Evolutionary conservation across 129 eudicot genomes (phyloP).

Genomic region (Calendula officinalis): DNA sequence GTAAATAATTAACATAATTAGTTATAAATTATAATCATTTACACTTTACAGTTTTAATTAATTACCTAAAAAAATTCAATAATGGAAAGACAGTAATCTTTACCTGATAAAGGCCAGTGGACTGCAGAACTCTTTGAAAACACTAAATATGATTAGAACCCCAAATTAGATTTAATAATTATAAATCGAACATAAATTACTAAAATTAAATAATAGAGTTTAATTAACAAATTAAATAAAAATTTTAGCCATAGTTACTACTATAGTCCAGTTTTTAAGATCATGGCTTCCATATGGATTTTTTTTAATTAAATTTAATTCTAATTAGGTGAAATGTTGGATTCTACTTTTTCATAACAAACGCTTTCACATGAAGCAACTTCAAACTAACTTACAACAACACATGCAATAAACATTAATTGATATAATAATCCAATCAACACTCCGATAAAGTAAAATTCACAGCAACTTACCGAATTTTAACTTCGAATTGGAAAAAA

Average conservation of each 20-base stretch:
- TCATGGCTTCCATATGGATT: too few species aligned
- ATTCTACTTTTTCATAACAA: conserved; percentile 24
- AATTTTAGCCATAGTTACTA: too few species aligned
- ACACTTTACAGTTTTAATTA: conserved; percentile 1
- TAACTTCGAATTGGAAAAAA: neutral
- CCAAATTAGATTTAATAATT: conserved; percentile 26
- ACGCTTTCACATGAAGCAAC: conserved; percentile 30
- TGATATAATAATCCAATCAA: neutral
- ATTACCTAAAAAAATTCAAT: neutral
- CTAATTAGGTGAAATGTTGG: conserved; percentile 30
- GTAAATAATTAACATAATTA: conserved; percentile 21
- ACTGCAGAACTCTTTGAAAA: conserved; percentile 39
- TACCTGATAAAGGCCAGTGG: conserved; percentile 54
- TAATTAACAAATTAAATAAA: too few species aligned
- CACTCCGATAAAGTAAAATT: conserved; percentile 7
- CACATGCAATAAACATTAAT: conserved; percentile 28
- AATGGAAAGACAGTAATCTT: conserved; percentile 13
- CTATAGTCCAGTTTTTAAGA: too few species aligned
- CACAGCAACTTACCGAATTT: conserved; percentile 3
- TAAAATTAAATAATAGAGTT: neutral
- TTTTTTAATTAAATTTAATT: neutral
- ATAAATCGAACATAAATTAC: conserved; percentile 6
- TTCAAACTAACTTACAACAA: conserved; percentile 25
- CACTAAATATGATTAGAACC: conserved; percentile 27
- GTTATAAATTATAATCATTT: neutral